Evolutionary conservation across 148 eudicot genomes (phyloP).

Genomic region (Rhododendron molle): DNA sequence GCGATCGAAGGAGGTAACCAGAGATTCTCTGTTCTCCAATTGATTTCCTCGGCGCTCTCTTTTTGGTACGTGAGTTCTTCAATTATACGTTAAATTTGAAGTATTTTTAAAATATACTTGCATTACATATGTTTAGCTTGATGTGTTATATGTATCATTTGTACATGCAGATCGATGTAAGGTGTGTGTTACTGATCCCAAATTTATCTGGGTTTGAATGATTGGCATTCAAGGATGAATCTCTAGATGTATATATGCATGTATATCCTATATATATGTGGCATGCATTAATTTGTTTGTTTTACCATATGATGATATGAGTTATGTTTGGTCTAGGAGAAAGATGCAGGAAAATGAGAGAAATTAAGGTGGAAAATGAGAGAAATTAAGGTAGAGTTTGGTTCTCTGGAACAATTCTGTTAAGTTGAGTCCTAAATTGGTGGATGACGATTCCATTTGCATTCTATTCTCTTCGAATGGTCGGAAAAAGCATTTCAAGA

Average conservation of each 20-base stretch:
- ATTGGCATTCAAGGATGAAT: neutral
- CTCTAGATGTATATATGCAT: neutral
- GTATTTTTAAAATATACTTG: neutral
- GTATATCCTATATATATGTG: neutral
- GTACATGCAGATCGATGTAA: neutral
- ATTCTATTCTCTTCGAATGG: neutral
- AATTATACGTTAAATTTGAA: neutral
- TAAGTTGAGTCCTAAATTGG: neutral
- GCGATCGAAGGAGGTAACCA: neutral
- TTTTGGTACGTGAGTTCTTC: neutral
- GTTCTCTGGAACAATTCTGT: neutral
- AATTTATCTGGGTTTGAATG: neutral
- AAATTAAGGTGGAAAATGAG: neutral
- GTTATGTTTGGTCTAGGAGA: neutral
- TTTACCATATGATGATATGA: neutral
- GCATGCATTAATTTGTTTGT: neutral
- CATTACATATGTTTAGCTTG: neutral
- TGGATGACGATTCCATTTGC: neutral
- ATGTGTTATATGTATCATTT: neutral
- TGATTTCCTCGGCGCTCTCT: neutral
- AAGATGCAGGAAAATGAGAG: neutral
- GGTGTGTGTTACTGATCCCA: neutral
- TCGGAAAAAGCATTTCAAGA: neutral
- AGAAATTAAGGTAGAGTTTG: neutral
- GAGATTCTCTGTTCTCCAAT: neutral